phyloP scores from a whole-genome alignment of 2,329 filamentous ascomycete genomes.

The Cladosporium sp. region DNA sequence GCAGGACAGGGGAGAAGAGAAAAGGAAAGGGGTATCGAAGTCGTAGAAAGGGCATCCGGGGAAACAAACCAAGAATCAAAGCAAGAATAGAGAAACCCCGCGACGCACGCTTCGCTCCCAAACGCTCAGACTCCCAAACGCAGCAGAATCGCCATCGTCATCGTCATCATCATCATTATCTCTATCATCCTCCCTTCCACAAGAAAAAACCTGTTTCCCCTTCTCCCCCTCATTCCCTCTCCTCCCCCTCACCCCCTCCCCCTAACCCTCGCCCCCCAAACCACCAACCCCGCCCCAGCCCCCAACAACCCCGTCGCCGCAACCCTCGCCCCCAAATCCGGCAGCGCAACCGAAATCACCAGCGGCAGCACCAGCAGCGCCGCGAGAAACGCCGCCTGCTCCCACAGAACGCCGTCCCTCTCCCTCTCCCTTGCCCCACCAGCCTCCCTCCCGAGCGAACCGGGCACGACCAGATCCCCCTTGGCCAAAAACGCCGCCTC shows the following conservation, averaged over 20 bases:
- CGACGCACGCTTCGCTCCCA: too few species aligned
- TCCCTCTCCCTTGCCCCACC: background rate
- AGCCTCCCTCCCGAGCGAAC: background rate
- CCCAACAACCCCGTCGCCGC: constrained; percentile 35
- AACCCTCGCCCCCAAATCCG: constrained; percentile 35
- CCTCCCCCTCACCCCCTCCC: background rate
- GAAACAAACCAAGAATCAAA: too few species aligned
- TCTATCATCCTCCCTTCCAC: too few species aligned
- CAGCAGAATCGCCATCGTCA: too few species aligned
- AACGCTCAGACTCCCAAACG: too few species aligned
- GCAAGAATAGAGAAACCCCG: too few species aligned
- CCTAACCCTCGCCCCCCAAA: constrained; percentile 7
- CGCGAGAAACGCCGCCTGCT: constrained; percentile 27
- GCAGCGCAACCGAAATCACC: constrained; percentile 38
- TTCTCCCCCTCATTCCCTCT: too few species aligned
- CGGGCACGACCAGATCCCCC: constrained; percentile 47
- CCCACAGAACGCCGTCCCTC: background rate
- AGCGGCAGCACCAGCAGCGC: constrained; percentile 36
- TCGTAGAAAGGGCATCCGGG: too few species aligned
- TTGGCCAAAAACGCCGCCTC: constrained; percentile 57
- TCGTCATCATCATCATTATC: too few species aligned
- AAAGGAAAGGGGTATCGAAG: too few species aligned
- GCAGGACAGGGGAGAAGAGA: too few species aligned
- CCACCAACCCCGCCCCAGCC: constrained; percentile 30
- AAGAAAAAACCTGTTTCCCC: too few species aligned